phyloP scores from a whole-genome alignment of 148 eudicot genomes.

The Silene uniflora region DNA sequence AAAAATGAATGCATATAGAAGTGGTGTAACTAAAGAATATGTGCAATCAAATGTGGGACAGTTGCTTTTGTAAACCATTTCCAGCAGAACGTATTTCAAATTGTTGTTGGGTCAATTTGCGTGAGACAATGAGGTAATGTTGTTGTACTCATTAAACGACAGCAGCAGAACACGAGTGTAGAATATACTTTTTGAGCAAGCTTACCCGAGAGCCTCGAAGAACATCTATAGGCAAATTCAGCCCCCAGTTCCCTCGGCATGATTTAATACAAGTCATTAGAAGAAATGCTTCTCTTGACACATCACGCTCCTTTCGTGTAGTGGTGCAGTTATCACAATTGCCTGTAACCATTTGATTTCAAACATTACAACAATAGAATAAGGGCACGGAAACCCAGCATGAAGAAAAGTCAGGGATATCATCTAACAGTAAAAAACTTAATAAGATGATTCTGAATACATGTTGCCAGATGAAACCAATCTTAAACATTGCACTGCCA shows the following conservation, averaged over 20 bases:
- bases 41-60: too few species aligned
- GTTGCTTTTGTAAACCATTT: too few species aligned
- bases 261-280: constrained; percentile 59
- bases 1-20: too few species aligned
- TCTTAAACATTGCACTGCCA: neutral
- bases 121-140: too few species aligned
- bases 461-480: constrained; percentile 1
- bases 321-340: constrained; percentile 78
- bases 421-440: neutral
- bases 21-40: too few species aligned
- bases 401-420: too few species aligned
- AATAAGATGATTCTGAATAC: neutral
- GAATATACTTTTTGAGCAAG: constrained; percentile 2
- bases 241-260: constrained; percentile 77
- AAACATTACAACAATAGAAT: neutral
- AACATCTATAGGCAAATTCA: constrained; percentile 70
- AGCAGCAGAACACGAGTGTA: neutral
- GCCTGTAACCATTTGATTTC: constrained; percentile 37
- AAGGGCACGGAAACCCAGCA: too few species aligned
- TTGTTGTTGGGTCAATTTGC: too few species aligned
- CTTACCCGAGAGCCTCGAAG: constrained; percentile 94
- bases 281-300: constrained; percentile 81
- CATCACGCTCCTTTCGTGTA: constrained; percentile 52
- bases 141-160: neutral
- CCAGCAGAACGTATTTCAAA: too few species aligned